phyloP scores from a whole-genome alignment of 192 early-diverging fungal genomes.

The Umbelopsis vinacea region DNA sequence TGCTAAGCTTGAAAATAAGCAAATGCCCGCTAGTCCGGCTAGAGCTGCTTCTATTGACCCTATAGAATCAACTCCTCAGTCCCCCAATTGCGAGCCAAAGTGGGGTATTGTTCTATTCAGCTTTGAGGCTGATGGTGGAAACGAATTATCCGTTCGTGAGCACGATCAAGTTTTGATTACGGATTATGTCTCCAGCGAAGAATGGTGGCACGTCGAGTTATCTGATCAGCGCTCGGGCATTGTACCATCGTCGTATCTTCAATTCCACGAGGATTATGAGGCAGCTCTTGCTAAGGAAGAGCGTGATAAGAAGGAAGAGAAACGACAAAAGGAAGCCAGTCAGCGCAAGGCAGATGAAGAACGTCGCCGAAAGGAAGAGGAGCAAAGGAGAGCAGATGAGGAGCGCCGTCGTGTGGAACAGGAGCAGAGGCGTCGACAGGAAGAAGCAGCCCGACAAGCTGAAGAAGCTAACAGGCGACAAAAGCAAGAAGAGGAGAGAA shows the following conservation, averaged over 20 bases:
- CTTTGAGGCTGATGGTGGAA: constrained; percentile 81
- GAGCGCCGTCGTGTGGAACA: not conserved
- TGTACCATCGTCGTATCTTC: constrained; percentile 85
- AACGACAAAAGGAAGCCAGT: not conserved
- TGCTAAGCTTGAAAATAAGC: constrained; percentile 26
- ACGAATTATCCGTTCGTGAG: constrained; percentile 86
- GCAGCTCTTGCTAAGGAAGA: constrained; percentile 32
- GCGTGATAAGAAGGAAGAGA: constrained; percentile 32
- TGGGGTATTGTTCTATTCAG: constrained; percentile 71
- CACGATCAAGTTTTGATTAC: constrained; percentile 84
- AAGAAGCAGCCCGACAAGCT: constrained; percentile 37
- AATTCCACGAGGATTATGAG: constrained; percentile 38
- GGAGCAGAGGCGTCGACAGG: constrained; percentile 8
- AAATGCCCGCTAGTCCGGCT: constrained; percentile 32
- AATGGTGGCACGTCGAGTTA: constrained; percentile 86
- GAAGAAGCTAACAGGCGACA: constrained; percentile 28
- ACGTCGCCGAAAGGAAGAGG: not conserved
- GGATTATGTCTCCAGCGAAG: constrained; percentile 78
- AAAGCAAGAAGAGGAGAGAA: constrained; percentile 39
- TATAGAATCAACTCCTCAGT: constrained; percentile 23
- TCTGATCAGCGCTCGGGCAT: constrained; percentile 69
- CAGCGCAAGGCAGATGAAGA: constrained; percentile 24
- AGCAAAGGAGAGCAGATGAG: not conserved
- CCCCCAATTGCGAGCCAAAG: constrained; percentile 26
- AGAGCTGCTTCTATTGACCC: constrained; percentile 23